Conservation (phyloP, 176 grass and related monocot genomes). For the Ananas comosus region DNA sequence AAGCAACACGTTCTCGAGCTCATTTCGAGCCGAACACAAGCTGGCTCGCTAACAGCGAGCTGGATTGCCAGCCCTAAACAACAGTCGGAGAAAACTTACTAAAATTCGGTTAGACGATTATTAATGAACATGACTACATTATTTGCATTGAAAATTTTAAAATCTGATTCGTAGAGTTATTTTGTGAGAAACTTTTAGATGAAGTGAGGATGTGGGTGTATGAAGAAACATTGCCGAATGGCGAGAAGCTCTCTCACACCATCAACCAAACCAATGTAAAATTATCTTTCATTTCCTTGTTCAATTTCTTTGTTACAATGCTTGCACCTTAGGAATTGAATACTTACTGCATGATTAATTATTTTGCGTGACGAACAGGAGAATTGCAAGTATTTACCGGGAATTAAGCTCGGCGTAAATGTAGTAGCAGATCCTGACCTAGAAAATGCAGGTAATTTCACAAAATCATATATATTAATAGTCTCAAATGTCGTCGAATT, state of each 20-base stretch:
- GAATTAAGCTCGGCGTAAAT: constrained; percentile 77
- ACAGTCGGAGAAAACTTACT: too few relatives aligned
- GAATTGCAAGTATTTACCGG: constrained; percentile 88
- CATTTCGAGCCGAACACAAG: too few relatives aligned
- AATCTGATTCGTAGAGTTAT: neutral
- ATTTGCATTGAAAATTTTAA: too few relatives aligned
- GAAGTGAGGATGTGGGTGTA: constrained; percentile 95
- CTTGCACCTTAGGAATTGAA: neutral
- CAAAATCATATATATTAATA: too few relatives aligned
- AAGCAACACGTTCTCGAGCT: too few relatives aligned
- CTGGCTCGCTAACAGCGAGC: too few relatives aligned
- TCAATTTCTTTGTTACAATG: constrained; percentile 5
- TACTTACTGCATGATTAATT: neutral
- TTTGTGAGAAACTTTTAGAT: constrained; percentile 29
- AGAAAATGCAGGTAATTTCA: constrained; percentile 71
- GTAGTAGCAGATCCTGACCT: constrained; percentile 84
- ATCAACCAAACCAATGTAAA: constrained; percentile 72
- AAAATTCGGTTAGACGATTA: too few relatives aligned
- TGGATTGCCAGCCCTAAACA: too few relatives aligned
- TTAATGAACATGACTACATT: too few relatives aligned
- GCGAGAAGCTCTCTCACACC: constrained; percentile 69
- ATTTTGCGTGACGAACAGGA: constrained; percentile 45
- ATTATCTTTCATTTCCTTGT: neutral
- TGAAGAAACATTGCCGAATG: constrained; percentile 67
- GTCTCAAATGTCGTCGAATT: too few relatives aligned